Base-by-base conservation (phyloP, 768 basidiomycete species). In the Russula griseocarnosa region DNA sequence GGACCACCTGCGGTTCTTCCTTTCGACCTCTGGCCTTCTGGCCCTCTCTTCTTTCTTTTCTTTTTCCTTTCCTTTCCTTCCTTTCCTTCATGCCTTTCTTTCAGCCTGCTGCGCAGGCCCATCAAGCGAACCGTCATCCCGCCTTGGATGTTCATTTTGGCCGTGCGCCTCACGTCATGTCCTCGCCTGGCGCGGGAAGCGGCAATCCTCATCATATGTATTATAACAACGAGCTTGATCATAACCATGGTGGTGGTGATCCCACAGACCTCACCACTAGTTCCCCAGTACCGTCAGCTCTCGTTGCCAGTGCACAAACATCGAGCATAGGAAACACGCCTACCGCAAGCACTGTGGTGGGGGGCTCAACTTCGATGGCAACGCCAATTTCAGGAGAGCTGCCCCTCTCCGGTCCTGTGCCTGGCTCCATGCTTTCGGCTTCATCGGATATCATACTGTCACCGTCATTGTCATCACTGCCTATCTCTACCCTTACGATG, bases 101-200 rank as follows among this genome's bases (percentile, higher is more conserved):
- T 51, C 47, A 22, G 26, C 65, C 67, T 62, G 65, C 67, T 62
- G 65, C n/a, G 67, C 65, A 53, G 60, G 64, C 51, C 26, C 42
- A 24, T 18, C 54, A 55, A 44, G 26, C 22, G 54, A 55, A 49
- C 10, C 56, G n/a, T 18, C 53, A 32, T 55, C 55, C 28, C 36
- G n/a, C 10, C 51, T 30, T 47, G 58, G 52, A 46, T 42, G 34
- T n/a, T 18, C n/a, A 46, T 50, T 26, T 26, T 11, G 28, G 6
- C 22, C n/a, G 18, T 8, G 22, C 11, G 57, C 5, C 6, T 18
- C 26, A 26, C 8, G 16, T 5, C 11, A 4, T 16, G n/a, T n/a
- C n/a, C 59, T 46, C 63, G 53, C 59, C 63, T 14, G 59, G 63
- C 11, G 54, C 59, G 59, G 40, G 63, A 52, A 22, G 9, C 3